Percentiles rank a stretch among this genome's conserved stretches.
These are phyloP conservation scores for Alternaria consortialis DNA, from an alignment of 2,329 filamentous ascomycete genomes.

Conservation along the genomic window DNA sequence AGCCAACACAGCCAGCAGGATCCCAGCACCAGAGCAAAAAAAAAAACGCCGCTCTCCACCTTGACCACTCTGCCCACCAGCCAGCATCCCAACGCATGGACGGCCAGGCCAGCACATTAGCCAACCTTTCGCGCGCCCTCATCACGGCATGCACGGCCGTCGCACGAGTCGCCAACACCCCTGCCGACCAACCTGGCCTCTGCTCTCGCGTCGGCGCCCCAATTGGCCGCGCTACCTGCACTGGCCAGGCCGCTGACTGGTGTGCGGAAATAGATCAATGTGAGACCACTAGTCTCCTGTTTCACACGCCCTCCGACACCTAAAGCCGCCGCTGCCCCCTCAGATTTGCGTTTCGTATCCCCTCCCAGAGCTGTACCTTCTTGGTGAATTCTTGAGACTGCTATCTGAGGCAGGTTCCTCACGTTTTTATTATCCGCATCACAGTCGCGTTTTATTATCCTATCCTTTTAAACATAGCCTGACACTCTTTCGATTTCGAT, in stretches of 20 bases:
- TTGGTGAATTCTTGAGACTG: slow-evolving; percentile 49
- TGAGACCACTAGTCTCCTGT: slow-evolving; percentile 52
- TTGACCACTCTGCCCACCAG: background rate
- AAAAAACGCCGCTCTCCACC: slow-evolving; percentile 12
- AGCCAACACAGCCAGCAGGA: background rate
- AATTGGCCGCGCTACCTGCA: slow-evolving; percentile 37
- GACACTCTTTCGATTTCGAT: slow-evolving; percentile 48
- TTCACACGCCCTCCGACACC: slow-evolving; percentile 52
- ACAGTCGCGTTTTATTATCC: slow-evolving; percentile 47
- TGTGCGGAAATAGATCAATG: slow-evolving; percentile 47
- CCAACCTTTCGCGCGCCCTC: slow-evolving; percentile 19
- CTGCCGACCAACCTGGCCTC: slow-evolving; percentile 11
- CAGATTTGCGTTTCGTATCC: slow-evolving; percentile 51
- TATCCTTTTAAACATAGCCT: slow-evolving; percentile 45
- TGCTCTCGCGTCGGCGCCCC: slow-evolving; percentile 23
- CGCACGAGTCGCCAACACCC: slow-evolving; percentile 33
- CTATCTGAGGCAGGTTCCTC: slow-evolving; percentile 49
- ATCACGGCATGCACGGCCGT: slow-evolving; percentile 26
- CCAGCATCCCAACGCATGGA: background rate
- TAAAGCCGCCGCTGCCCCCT: slow-evolving; percentile 52
- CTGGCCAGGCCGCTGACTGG: slow-evolving; percentile 38
- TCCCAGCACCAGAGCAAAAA: slow-evolving; percentile 2
- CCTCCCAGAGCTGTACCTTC: slow-evolving; percentile 44
- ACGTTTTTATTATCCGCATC: slow-evolving; percentile 17
- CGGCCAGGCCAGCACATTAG: slow-evolving; percentile 16